These are phyloP conservation scores for Selenicereus undatus DNA, from an alignment of 148 eudicot genomes.

Conservation along the genomic window DNA sequence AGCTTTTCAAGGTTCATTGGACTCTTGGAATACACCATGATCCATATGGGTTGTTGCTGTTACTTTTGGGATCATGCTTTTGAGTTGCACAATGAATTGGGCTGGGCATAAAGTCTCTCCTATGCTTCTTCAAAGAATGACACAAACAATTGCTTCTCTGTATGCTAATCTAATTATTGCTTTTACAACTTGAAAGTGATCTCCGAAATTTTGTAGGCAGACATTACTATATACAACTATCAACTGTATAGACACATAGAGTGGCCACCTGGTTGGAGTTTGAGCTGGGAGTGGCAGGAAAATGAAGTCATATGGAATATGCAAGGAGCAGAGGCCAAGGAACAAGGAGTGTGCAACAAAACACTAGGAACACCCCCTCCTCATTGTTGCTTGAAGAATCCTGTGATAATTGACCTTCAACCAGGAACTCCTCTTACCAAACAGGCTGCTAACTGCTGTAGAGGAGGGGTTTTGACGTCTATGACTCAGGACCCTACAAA, in stretches of 20 bases:
- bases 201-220: constrained; percentile 33
- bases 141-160: too few relatives aligned
- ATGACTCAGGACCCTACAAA: constrained; percentile 45
- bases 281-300: constrained; percentile 64
- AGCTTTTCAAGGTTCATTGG: not conserved
- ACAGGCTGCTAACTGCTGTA: constrained; percentile 69
- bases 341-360: constrained; percentile 66
- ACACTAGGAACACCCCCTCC: constrained; percentile 44
- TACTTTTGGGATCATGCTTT: not conserved
- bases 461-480: constrained; percentile 59
- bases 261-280: constrained; percentile 68
- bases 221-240: constrained; percentile 51
- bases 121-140: too few relatives aligned
- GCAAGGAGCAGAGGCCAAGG: constrained; percentile 69
- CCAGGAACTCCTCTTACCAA: constrained; percentile 48
- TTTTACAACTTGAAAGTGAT: not conserved
- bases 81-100: too few relatives aligned
- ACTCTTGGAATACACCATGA: not conserved
- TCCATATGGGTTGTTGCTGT: not conserved
- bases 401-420: constrained; percentile 64
- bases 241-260: constrained; percentile 73
- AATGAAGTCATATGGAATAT: constrained; percentile 64
- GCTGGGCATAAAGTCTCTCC: not conserved
- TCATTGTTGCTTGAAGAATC: constrained; percentile 61
- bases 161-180: too few relatives aligned